Percentiles rank a stretch among this genome's conserved stretches.
These are phyloP conservation scores for Hemileccinum impolitum DNA, from an alignment of 768 basidiomycete species.

Conservation along the genomic window DNA sequence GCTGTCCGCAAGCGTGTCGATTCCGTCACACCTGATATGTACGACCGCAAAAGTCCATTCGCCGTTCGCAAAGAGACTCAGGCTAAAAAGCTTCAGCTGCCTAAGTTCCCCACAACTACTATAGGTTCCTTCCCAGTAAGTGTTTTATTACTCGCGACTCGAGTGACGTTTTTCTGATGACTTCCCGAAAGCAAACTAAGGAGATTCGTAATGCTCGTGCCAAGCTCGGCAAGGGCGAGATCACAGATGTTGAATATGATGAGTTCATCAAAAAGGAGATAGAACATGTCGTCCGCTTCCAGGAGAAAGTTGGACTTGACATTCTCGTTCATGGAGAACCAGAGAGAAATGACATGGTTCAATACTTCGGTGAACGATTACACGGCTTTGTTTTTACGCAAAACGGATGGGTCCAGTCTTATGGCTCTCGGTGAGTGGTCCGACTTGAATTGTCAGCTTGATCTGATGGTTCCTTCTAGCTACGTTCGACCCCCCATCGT, in stretches of 20 bases:
- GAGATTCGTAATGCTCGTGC: slow-evolving; percentile 97
- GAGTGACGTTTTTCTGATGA: slow-evolving; percentile 6
- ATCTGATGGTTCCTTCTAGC: slow-evolving; percentile 33
- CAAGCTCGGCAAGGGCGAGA: slow-evolving; percentile 88
- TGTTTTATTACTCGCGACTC: slow-evolving; percentile 4
- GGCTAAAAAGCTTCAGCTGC: slow-evolving; percentile 82
- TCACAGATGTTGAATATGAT: slow-evolving; percentile 86
- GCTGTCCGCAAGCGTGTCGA: slow-evolving; percentile 93
- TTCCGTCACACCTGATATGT: slow-evolving; percentile 80
- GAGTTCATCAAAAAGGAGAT: slow-evolving; percentile 99
- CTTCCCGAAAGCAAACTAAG: slow-evolving; percentile 79
- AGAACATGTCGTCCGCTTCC: slow-evolving; percentile 89
- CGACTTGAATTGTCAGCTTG: slow-evolving; percentile 4
- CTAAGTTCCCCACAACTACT: slow-evolving; percentile 97
- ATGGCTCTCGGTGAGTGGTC: slow-evolving; percentile 83
- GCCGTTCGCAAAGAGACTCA: slow-evolving; percentile 83
- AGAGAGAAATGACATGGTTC: slow-evolving; percentile 99
- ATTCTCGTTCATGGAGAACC: slow-evolving; percentile 98
- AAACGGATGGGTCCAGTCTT: slow-evolving; percentile 99
- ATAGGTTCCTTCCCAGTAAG: slow-evolving; percentile 95
- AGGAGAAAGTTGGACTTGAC: slow-evolving; percentile 94
- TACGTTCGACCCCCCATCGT: slow-evolving; percentile 99
- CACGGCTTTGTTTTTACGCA: slow-evolving; percentile 97
- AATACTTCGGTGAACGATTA: slow-evolving; percentile 98
- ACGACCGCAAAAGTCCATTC: slow-evolving; percentile 89